Conservation (phyloP, 257 asterid species). For the Rubia yunnanensis region DNA sequence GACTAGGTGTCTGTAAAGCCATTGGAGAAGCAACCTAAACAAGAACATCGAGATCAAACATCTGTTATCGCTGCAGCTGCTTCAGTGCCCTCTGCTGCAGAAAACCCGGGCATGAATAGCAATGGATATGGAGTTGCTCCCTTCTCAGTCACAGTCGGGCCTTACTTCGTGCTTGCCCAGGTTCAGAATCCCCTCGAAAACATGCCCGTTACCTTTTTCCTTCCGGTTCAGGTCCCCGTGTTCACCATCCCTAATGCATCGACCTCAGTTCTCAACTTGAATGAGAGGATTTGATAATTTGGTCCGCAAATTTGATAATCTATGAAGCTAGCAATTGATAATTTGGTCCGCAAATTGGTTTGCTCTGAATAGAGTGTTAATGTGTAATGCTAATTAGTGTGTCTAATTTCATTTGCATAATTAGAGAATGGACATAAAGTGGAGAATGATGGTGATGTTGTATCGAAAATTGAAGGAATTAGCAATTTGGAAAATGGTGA, state of each 20-base stretch:
- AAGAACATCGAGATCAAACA: slow-evolving; percentile 27
- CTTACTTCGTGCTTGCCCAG: slow-evolving; percentile 41
- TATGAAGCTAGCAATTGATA: neutral
- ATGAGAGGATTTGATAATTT: slow-evolving; percentile 24
- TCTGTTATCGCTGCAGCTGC: slow-evolving; percentile 17
- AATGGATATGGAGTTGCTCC: slow-evolving; percentile 39
- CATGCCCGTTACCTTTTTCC: slow-evolving; percentile 21
- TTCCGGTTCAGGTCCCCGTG: slow-evolving; percentile 25
- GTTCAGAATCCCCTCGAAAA: slow-evolving; percentile 30
- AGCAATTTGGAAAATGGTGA: no score
- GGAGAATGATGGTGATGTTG: slow-evolving; percentile 18
- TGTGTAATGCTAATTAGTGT: neutral
- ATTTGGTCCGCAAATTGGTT: neutral
- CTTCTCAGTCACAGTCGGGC: slow-evolving; percentile 27
- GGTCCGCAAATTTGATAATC: no score
- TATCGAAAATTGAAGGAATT: slow-evolving; percentile 17
- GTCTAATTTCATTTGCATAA: slow-evolving; percentile 19
- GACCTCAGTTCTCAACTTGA: slow-evolving; percentile 34
- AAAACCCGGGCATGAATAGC: slow-evolving; percentile 14
- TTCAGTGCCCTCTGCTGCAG: slow-evolving; percentile 15
- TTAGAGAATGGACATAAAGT: slow-evolving; percentile 27
- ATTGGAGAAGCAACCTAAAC: slow-evolving; percentile 29
- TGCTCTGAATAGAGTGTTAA: no score
- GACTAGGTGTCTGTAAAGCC: slow-evolving; percentile 60
- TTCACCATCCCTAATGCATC: slow-evolving; percentile 21